Percentiles rank a stretch among this genome's conserved stretches.
Conservation (phyloP, 75 land plant genomes). For the Ceratopteris richardii region DNA sequence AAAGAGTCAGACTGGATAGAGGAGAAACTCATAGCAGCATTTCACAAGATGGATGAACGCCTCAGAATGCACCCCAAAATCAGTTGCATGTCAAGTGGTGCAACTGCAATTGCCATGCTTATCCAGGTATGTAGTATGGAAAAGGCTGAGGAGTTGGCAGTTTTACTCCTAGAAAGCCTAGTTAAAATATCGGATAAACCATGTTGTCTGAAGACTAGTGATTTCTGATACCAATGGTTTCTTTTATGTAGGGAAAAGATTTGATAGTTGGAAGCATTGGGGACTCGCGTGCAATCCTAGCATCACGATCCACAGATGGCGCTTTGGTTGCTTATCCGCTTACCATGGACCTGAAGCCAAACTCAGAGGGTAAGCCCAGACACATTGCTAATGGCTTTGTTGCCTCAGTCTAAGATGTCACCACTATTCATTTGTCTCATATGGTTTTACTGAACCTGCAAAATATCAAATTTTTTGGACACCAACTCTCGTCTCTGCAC, state of each 20-base stretch:
- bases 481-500: too few relatives aligned
- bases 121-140: conserved; percentile 80
- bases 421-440: too few relatives aligned
- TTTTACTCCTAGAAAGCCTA: too few relatives aligned
- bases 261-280: conserved; percentile 44
- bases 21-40: conserved; percentile 20
- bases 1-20: conserved; percentile 16
- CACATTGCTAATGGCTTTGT: background rate
- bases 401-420: too few relatives aligned
- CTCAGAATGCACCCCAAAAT: conserved; percentile 14
- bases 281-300: conserved; percentile 46
- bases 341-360: background rate
- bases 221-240: too few relatives aligned
- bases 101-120: conserved; percentile 36
- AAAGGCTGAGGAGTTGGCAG: too few relatives aligned
- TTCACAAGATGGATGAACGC: conserved; percentile 37
- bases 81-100: conserved; percentile 41
- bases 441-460: too few relatives aligned
- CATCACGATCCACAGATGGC: conserved; percentile 15
- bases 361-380: background rate
- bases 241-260: conserved; percentile 23
- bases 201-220: too few relatives aligned
- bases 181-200: too few relatives aligned
- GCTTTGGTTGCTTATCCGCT: background rate
- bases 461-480: too few relatives aligned